phyloP scores from a whole-genome alignment of 2,329 filamentous ascomycete species.

The Cyclaneusma minus region DNA sequence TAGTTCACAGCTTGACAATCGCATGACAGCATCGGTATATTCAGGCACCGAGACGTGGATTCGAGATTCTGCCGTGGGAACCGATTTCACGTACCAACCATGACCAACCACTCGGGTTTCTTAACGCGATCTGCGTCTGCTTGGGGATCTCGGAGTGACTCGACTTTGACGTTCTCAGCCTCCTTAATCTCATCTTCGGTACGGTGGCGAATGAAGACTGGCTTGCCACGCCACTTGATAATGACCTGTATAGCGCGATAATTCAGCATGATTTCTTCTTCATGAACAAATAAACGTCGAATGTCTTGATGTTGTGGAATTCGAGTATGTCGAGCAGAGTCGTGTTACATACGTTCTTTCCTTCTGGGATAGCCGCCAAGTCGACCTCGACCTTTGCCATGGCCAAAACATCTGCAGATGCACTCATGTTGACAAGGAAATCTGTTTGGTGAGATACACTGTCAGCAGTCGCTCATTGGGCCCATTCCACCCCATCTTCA shows the following conservation, averaged over 20 bases:
- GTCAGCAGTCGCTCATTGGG: too few species aligned
- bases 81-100: slow-evolving; percentile 55
- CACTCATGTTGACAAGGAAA: slow-evolving; percentile 99
- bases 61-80: not conserved
- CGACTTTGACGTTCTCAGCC: slow-evolving; percentile 75
- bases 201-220: slow-evolving; percentile 98
- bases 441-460: too few species aligned
- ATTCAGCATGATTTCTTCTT: slow-evolving; percentile 6
- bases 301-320: too few species aligned
- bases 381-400: slow-evolving; percentile 99
- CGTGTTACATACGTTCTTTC: slow-evolving; percentile 75
- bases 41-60: not conserved
- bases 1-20: too few species aligned
- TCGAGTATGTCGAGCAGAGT: not conserved
- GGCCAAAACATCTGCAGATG: slow-evolving; percentile 93
- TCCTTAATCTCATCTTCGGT: slow-evolving; percentile 86
- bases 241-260: slow-evolving; percentile 56
- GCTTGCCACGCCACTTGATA: slow-evolving; percentile 99
- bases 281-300: too few species aligned
- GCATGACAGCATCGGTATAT: too few species aligned
- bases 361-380: slow-evolving; percentile 82
- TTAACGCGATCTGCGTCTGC: slow-evolving; percentile 83
- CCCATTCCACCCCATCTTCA: too few species aligned
- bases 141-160: slow-evolving; percentile 80
- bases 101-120: slow-evolving; percentile 97